Base-by-base conservation (phyloP, 2,329 filamentous ascomycete species). In the Alternaria sp. region DNA sequence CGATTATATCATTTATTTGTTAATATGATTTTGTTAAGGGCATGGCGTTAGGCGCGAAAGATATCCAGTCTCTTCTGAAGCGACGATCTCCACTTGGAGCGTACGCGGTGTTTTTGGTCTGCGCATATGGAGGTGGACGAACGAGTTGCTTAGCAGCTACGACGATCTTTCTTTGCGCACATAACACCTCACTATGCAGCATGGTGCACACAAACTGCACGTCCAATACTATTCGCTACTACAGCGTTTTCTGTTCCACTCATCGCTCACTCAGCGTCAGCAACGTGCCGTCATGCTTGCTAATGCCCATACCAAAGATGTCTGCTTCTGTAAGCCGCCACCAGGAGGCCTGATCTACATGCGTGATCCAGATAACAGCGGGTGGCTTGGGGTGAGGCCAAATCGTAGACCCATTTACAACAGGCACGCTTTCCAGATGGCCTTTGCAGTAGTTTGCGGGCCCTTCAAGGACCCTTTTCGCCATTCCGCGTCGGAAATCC, bases 11-110 rank as follows among this genome's bases (percentile, higher is more conserved):
- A 22, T 72, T 57, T 60, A 41, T 32, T 20, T 22, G 16, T 27
- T 43, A 44, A 45, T 56, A 27, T 60, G 12, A 28, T 57, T 45
- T 44, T 56, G 30, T 53, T 46, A 52, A 22, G 46, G 62, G 44
- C 58, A 62, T 25, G 67, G 70, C 63, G 68, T 55, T 56, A 20
- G 54, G 58, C 54, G 58, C 41, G 44, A n/a, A 58, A 67, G 69
- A 73, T 73, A 72, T 71, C 68, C 66, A 48, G 60, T 66, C 57
- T 55, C 48, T 49, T 46, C 20, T 55, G 49, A 41, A 40, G 38
- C 28, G 49, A 30, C 55, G 10, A 44, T 25, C 50, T 49, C 55
- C 40, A 44, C 12, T 59, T 62, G 55, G 59, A 44, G 38, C 54
- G 54, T 49, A 56, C 44, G 36, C 25, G 9, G 16, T 38, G 16